phyloP scores from a whole-genome alignment of 2,329 filamentous ascomycete genomes.

The Trichoderma sp. region DNA sequence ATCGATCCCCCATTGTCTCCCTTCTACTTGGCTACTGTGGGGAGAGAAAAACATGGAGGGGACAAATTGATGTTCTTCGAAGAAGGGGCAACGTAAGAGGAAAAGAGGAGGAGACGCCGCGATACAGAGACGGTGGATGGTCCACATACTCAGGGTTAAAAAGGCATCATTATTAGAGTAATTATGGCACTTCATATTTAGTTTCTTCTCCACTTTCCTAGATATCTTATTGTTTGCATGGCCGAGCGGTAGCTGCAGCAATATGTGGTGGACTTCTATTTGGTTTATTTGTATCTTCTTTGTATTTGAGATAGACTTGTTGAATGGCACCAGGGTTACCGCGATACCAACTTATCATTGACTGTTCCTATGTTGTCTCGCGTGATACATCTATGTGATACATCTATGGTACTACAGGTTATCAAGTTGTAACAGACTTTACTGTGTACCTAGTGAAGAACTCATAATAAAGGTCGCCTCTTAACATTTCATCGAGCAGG shows the following conservation, averaged over 20 bases:
- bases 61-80: background rate
- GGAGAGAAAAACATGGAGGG: background rate
- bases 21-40: no score
- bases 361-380: no score
- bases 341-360: no score
- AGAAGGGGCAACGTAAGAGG: background rate
- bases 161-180: constrained; percentile 10
- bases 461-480: no score
- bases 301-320: background rate
- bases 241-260: constrained; percentile 3
- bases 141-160: background rate
- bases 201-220: no score
- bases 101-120: constrained; percentile 8
- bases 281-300: background rate
- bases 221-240: background rate
- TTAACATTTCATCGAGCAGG: no score
- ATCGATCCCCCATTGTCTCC: background rate
- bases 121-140: background rate
- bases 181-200: background rate
- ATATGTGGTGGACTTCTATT: background rate
- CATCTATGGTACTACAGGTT: no score
- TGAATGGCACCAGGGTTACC: background rate
- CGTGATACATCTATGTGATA: no score
- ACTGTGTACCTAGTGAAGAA: no score
- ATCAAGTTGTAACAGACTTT: no score